Conservation (phyloP, 176 grass and related monocot species). For the Lolium perenne region DNA sequence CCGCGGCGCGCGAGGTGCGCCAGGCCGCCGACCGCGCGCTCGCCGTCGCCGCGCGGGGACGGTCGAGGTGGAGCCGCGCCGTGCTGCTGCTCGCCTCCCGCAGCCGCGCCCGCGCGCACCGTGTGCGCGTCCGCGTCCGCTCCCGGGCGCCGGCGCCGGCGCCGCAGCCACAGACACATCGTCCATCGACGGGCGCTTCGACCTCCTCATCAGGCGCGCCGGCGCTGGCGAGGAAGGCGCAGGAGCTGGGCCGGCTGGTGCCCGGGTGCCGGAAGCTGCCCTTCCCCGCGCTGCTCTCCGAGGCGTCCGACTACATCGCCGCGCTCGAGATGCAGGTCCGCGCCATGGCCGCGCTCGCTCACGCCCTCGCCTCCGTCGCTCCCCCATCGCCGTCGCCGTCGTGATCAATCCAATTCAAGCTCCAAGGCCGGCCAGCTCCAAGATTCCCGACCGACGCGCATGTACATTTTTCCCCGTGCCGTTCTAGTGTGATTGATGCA, state of each 20-base stretch:
- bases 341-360: slow-evolving; percentile 65
- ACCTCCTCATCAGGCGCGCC: neutral
- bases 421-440: neutral
- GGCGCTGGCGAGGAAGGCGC: slow-evolving; percentile 53
- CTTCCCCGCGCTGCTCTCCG: slow-evolving; percentile 65
- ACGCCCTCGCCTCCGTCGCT: slow-evolving; percentile 47
- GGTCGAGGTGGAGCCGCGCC: slow-evolving; percentile 81
- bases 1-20: slow-evolving; percentile 47
- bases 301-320: slow-evolving; percentile 79
- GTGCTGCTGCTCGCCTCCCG: slow-evolving; percentile 60
- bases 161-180: too few relatives aligned
- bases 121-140: neutral
- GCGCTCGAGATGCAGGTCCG: slow-evolving; percentile 97
- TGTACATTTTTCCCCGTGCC: slow-evolving; percentile 40
- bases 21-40: slow-evolving; percentile 73
- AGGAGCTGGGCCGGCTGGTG: slow-evolving; percentile 63
- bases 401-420: neutral
- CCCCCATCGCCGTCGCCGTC: neutral
- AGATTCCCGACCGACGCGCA: neutral
- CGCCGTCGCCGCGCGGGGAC: slow-evolving; percentile 61
- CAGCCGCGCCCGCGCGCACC: slow-evolving; percentile 21
- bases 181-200: neutral
- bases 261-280: slow-evolving; percentile 82
- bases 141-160: neutral
- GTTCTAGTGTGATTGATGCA: neutral